phyloP scores from a whole-genome alignment of 2,329 filamentous ascomycete species.

The Penicillium griseofulvum region DNA sequence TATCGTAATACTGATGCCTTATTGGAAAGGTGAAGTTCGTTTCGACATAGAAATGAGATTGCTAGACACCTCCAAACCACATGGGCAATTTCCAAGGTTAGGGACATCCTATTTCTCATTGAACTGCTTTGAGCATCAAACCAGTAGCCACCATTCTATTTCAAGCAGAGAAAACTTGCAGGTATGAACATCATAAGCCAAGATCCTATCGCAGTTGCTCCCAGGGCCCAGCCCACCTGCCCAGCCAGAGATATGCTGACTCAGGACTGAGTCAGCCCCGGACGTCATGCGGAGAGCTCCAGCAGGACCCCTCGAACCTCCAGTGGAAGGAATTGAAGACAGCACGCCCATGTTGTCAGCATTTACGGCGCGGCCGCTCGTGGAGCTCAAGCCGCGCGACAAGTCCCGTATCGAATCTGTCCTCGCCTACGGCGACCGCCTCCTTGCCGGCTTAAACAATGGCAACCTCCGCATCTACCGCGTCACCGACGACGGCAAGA shows the following conservation, averaged over 20 bases:
- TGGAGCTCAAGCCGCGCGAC: conserved; percentile 94
- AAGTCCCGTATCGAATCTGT: conserved; percentile 97
- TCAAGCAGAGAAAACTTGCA: not conserved
- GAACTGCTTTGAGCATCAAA: no score
- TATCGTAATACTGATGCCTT: not conserved
- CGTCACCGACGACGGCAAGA: conserved; percentile 62
- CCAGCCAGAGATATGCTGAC: conserved; percentile 1
- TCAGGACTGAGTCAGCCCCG: conserved; percentile 14
- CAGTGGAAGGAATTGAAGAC: conserved; percentile 18
- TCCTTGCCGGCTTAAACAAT: conserved; percentile 88
- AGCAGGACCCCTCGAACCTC: conserved; percentile 8
- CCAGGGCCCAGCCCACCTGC: not conserved
- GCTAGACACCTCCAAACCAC: not conserved
- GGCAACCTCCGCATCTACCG: conserved; percentile 88
- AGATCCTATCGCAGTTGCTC: not conserved
- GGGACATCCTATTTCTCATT: not conserved
- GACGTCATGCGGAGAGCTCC: conserved; percentile 13
- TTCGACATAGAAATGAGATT: no score
- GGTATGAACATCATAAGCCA: not conserved
- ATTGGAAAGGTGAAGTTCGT: not conserved
- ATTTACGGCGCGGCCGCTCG: conserved; percentile 91
- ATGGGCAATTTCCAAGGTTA: no score
- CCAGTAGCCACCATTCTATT: not conserved
- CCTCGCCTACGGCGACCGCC: conserved; percentile 84
- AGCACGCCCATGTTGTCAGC: conserved; percentile 77